Conservation (phyloP, 129 eudicot species). For the Pseudognaphalium luteoalbum region DNA sequence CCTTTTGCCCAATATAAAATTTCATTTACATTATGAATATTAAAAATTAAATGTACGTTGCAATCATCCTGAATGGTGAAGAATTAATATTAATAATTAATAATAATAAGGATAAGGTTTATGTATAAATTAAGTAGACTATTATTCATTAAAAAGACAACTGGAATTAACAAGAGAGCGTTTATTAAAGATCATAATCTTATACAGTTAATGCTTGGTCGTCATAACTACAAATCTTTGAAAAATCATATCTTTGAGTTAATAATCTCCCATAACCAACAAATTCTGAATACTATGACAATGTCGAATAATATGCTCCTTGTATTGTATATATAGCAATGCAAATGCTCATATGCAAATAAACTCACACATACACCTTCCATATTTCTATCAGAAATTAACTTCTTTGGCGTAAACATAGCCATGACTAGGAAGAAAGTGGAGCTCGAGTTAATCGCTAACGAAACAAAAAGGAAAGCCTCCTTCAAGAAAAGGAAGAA, state of each 20-base stretch:
- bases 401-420: constrained; percentile 21
- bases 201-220: constrained; percentile 9
- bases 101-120: too few relatives aligned
- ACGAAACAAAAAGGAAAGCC: constrained; percentile 38
- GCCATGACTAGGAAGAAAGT: constrained; percentile 45
- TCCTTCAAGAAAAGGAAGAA: constrained; percentile 44
- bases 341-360: constrained; percentile 28
- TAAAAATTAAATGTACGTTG: too few relatives aligned
- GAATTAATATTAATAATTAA: too few relatives aligned
- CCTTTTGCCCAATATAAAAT: too few relatives aligned
- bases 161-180: too few relatives aligned
- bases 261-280: constrained; percentile 14
- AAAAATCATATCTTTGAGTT: constrained; percentile 23
- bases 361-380: constrained; percentile 27
- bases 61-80: too few relatives aligned
- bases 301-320: not conserved
- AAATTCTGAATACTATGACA: constrained; percentile 13
- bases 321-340: constrained; percentile 25
- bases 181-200: constrained; percentile 5
- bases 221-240: constrained; percentile 9
- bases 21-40: too few relatives aligned
- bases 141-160: too few relatives aligned
- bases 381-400: constrained; percentile 26
- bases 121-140: too few relatives aligned
- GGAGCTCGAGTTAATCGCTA: constrained; percentile 33